Base-by-base conservation (phyloP, 148 eudicot species). In the Salicornia ramosissima region DNA sequence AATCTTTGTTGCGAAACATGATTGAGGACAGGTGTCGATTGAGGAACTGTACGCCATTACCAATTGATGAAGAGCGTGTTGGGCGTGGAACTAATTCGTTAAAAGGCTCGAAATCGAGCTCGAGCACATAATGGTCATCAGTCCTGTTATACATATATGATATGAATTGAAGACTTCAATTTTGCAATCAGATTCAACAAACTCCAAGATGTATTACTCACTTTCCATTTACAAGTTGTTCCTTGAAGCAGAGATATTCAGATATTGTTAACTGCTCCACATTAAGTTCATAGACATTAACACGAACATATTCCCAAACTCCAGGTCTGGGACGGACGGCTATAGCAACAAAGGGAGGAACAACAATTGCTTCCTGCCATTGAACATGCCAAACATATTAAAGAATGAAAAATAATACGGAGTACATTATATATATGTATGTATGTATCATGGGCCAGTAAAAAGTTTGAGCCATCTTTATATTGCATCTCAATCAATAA, bases 321-420 rank as follows among this genome's bases (percentile, higher is more conserved):
- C 99, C 99, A 53, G 99, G 99, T 77, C 99, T 85, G 4, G 97
- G 99, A 53, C 97, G 97, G 55, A 91, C 54, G 47, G 97, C 99
- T 68, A 95, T 80, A 53, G 96, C 97, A 60, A 95, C 97, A 78
- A 89, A 91, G 8, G 99, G 99, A 59, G 99, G 99, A 47, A 89
- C 74, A 72, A 95, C 83, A 54, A 95, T 95, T 61, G 97, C 97
- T 85, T 95, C 97, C 99, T 95, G 61, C 53, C 75, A 75, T 52
- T 64, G 71, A 66, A 39, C 34, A 50, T 54, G 4, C 39, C 16
- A 55, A 69, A 53, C 40, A 69, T 55, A 45, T 6, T 13, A 30
- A 68, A 66, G 6, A 57, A 24, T 43, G 56, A 36, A 10, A 22
- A 50, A 50, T 46, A 9, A 43, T 45, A n/a, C n/a, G n/a, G n/a